A percentile compares a stretch with the other conserved stretches of the same genome.
phyloP scores from a whole-genome alignment of 768 basidiomycete genomes.

The Clavaria fumosa region DNA sequence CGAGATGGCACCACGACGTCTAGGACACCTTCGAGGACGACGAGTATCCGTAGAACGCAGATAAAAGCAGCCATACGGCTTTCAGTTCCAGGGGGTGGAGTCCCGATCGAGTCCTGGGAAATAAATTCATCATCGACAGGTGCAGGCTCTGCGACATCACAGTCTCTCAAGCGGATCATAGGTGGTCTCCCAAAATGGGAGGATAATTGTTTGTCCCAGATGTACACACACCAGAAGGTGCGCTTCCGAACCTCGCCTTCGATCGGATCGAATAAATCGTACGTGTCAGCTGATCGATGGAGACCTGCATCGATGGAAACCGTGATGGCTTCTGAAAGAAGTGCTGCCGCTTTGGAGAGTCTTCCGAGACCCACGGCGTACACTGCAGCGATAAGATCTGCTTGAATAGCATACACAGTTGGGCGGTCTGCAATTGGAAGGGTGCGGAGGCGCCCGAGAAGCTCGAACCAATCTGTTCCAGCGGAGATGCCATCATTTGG shows the following conservation, averaged over 20 bases:
- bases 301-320: slow-evolving; percentile 81
- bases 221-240: slow-evolving; percentile 93
- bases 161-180: slow-evolving; percentile 74
- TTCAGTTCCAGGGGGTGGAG: slow-evolving; percentile 57
- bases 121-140: slow-evolving; percentile 85
- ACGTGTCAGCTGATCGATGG: slow-evolving; percentile 74
- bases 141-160: slow-evolving; percentile 79
- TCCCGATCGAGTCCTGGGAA: slow-evolving; percentile 49
- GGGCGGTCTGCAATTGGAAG: slow-evolving; percentile 79
- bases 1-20: slow-evolving; percentile 58
- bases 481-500: slow-evolving; percentile 75
- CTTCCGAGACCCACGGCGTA: slow-evolving; percentile 86
- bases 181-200: slow-evolving; percentile 85
- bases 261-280: slow-evolving; percentile 77
- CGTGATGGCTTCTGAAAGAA: slow-evolving; percentile 77
- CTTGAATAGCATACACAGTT: slow-evolving; percentile 84
- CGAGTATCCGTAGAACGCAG: slow-evolving; percentile 58
- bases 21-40: slow-evolving; percentile 78
- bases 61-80: slow-evolving; percentile 75
- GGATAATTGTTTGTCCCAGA: slow-evolving; percentile 89
- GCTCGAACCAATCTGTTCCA: slow-evolving; percentile 84
- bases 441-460: slow-evolving; percentile 76
- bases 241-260: slow-evolving; percentile 87
- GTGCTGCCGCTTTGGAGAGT: slow-evolving; percentile 71
- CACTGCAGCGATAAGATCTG: slow-evolving; percentile 80